phyloP scores from a whole-genome alignment of 2,329 filamentous ascomycete genomes.

The Balansia obtecta region DNA sequence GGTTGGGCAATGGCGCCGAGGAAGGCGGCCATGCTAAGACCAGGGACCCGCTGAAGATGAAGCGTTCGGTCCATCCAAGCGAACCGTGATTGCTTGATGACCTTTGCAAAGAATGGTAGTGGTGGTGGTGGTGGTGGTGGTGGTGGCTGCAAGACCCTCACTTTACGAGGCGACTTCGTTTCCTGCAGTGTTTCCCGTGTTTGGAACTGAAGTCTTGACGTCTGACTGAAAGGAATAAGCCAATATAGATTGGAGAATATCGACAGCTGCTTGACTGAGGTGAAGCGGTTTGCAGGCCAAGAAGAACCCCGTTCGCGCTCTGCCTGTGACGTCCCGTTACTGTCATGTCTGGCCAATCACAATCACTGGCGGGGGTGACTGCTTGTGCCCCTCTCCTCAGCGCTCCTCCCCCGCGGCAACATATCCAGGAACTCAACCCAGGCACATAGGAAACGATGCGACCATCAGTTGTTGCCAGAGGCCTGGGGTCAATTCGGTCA shows the following conservation, averaged over 20 bases:
- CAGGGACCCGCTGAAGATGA: background rate
- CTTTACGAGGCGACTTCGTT: background rate
- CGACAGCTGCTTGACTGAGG: background rate
- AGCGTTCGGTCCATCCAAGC: constrained; percentile 1
- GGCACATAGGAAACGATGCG: constrained; percentile 3
- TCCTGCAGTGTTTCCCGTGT: too few relatives aligned
- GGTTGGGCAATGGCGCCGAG: background rate
- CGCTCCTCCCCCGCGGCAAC: background rate
- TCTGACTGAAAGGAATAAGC: background rate
- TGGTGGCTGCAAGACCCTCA: background rate
- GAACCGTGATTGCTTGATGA: background rate
- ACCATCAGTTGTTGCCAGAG: constrained; percentile 3
- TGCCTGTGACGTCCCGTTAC: background rate
- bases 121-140: too few relatives aligned
- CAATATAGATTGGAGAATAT: constrained; percentile 1
- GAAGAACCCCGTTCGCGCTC: background rate
- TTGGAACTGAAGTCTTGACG: too few relatives aligned
- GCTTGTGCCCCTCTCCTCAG: background rate
- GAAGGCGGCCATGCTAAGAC: too few relatives aligned
- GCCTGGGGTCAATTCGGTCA: constrained; percentile 5
- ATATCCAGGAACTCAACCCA: background rate
- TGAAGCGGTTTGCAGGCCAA: background rate
- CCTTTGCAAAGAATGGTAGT: background rate
- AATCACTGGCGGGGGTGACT: background rate
- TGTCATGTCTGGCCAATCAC: background rate